Conservation (phyloP, 2,329 filamentous ascomycete genomes). For the Nakataea oryzae region DNA sequence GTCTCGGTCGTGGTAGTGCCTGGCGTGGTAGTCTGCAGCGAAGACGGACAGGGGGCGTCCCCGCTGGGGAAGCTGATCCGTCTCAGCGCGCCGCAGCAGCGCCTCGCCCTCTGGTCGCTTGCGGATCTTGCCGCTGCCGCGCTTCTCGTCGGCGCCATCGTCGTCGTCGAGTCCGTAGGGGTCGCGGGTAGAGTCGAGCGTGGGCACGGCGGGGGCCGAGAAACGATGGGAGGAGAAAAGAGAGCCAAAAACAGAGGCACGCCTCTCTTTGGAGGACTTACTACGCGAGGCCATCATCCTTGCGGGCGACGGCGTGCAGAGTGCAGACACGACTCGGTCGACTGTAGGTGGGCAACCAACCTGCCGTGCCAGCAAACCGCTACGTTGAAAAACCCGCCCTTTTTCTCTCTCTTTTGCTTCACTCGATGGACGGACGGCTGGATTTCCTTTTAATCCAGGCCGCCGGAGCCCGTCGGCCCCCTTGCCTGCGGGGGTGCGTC, state of each 20-base stretch:
- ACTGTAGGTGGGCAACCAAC: no score
- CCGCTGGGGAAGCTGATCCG: not conserved
- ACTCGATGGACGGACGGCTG: not conserved
- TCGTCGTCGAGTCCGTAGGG: not conserved
- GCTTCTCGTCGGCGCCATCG: not conserved
- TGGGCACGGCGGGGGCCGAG: not conserved
- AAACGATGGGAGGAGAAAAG: slow-evolving; percentile 2
- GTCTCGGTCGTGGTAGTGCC: not conserved
- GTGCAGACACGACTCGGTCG: not conserved
- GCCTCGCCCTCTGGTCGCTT: not conserved
- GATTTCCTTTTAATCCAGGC: not conserved
- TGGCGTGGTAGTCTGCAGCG: not conserved
- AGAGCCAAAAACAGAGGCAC: not conserved
- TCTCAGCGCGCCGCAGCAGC: not conserved
- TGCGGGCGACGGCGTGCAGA: not conserved
- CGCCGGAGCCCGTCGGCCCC: not conserved
- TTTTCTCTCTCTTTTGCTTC: not conserved
- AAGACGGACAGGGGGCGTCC: not conserved
- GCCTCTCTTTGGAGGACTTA: slow-evolving; percentile 3
- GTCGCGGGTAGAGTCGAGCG: not conserved
- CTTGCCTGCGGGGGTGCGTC: not conserved
- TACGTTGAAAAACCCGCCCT: not conserved
- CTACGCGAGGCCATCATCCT: slow-evolving; percentile 1
- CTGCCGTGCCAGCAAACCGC: no score
- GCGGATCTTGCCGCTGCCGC: not conserved